These are phyloP conservation scores for Fonsecaea monophora DNA, from an alignment of 2,329 filamentous ascomycete species.

Conservation along the genomic window DNA sequence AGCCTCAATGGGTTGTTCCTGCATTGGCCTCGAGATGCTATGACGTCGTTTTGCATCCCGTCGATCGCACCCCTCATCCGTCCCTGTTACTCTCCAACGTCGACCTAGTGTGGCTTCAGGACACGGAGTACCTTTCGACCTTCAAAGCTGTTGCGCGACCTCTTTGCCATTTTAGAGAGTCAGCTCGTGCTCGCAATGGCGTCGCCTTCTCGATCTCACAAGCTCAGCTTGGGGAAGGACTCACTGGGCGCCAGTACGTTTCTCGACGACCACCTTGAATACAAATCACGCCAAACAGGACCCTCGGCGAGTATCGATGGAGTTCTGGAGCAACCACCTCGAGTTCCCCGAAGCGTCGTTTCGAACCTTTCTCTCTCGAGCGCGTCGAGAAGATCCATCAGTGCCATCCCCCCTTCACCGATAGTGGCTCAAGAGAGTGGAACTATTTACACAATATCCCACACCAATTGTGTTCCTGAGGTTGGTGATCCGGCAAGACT, in stretches of 20 bases:
- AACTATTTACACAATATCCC: conserved; percentile 55
- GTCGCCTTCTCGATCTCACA: conserved; percentile 43
- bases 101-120: background rate
- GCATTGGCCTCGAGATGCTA: conserved; percentile 25
- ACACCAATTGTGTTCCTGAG: conserved; percentile 49
- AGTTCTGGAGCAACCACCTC: conserved; percentile 37
- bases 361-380: conserved; percentile 34
- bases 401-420: conserved; percentile 38
- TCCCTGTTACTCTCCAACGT: conserved; percentile 2
- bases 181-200: conserved; percentile 18
- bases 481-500: conserved; percentile 51
- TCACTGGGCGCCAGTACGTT: conserved; percentile 50
- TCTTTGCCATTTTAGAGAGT: background rate
- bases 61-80: conserved; percentile 7
- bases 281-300: conserved; percentile 42
- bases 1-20: conserved; percentile 25
- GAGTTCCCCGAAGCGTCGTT: conserved; percentile 28
- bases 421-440: conserved; percentile 52
- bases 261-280: conserved; percentile 58
- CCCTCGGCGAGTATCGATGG: conserved; percentile 40
- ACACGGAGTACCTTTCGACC: background rate
- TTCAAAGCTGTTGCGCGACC: background rate
- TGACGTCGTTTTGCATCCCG: conserved; percentile 26
- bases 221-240: conserved; percentile 53
- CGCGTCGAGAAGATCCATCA: conserved; percentile 37